Evolutionary conservation across 2,329 filamentous ascomycete species (phyloP), one percentile per base, ranked within the genome.

Genomic region (Aspergillus chevalieri): DNA sequence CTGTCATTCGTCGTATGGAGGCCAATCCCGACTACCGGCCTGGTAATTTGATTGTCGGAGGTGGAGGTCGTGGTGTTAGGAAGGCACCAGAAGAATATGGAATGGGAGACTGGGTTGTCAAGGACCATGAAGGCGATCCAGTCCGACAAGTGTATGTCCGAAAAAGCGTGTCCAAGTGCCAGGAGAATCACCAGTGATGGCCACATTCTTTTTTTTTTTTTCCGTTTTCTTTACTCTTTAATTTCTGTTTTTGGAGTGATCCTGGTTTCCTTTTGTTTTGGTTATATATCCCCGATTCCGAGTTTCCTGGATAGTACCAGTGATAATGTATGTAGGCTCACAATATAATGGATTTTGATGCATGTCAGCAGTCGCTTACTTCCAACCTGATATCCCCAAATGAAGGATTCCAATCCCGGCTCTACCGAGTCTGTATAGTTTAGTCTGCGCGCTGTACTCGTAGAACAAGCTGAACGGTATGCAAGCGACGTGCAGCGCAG

Each of bases 1-100:
- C 84, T 19, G 88, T 89, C 0, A 82, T 93, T 50, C 80, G 81
- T 15, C 78, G 88, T 6, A 85, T 93, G 82, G 66, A 81, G 43
- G 67, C 72, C 6, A 79, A 90, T 52, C 63, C 74, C 1, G 72
- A 58, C 0, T 93, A 92, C 60, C 77, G 88, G 0, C 88, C 88
- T 0, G 88, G 88, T 0, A 93, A 93, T 53, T 65, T 93, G 47
- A 89, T 93, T 52, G 69, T 91, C 2, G 88, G 88, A 0, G 88
- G 88, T 1, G 88, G 88, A 14, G 88, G 88, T 0, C 74, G 87
- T 26, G 88, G 87, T 1, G 74, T 82, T 1, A 75, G 80, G 22
- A 70, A 59, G 7, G 87, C 87, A 1, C 82, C 85, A 0, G 61
- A 75, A 6, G 68, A 82, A 24, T 68, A 78, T 50, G 86, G 86